Conservation (phyloP, 1,139 yeast genomes). For the Debaryomyces subglobosus region DNA sequence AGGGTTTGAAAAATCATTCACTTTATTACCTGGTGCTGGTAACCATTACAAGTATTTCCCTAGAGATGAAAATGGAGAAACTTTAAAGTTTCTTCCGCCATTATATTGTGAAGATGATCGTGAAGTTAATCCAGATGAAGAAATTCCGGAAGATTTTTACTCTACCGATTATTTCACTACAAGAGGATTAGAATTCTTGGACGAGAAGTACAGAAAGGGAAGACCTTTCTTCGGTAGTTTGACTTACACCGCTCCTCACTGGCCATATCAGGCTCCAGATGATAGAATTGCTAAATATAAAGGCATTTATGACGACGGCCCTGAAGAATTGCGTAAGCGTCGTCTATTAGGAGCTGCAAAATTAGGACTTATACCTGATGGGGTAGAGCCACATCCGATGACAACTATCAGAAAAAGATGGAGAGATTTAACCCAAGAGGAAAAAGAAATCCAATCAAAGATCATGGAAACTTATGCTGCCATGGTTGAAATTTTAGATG, state of each 20-base stretch:
- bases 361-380: slow-evolving; percentile 48
- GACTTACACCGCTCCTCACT: slow-evolving; percentile 63
- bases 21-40: slow-evolving; percentile 60
- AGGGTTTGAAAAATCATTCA: slow-evolving; percentile 55
- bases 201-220: slow-evolving; percentile 30
- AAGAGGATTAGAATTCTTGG: slow-evolving; percentile 41
- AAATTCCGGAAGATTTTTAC: slow-evolving; percentile 51
- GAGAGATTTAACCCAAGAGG: slow-evolving; percentile 41
- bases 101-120: slow-evolving; percentile 41
- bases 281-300: slow-evolving; percentile 49
- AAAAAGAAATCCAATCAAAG: slow-evolving; percentile 37
- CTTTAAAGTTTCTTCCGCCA: slow-evolving; percentile 32
- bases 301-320: slow-evolving; percentile 54
- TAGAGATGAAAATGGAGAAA: slow-evolving; percentile 27
- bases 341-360: slow-evolving; percentile 44
- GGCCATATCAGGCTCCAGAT: slow-evolving; percentile 63
- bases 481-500: slow-evolving; percentile 59
- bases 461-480: slow-evolving; percentile 63
- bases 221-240: slow-evolving; percentile 55
- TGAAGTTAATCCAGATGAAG: slow-evolving; percentile 33
- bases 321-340: slow-evolving; percentile 40
- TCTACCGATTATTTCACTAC: slow-evolving; percentile 49
- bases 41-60: slow-evolving; percentile 57
- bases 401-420: slow-evolving; percentile 45
- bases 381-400: slow-evolving; percentile 49